Conservation (phyloP, 495 filamentous ascomycete genomes). For the Penicillium canariense region DNA sequence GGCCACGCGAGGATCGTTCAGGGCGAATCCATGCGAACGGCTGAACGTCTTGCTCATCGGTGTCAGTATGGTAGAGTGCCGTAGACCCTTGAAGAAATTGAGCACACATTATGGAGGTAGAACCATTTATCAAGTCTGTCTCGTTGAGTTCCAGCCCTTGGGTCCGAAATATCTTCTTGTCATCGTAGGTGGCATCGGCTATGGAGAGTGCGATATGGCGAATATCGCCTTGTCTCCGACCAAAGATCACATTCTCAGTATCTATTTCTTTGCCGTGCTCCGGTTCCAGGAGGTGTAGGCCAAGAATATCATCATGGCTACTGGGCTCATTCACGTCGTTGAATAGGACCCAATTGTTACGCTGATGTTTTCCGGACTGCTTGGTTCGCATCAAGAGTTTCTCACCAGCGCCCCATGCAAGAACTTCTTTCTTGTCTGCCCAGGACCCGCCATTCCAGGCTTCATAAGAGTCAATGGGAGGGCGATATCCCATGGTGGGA, state of each 20-base stretch:
- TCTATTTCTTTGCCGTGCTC: slow-evolving; percentile 27
- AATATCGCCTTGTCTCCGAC: slow-evolving; percentile 40
- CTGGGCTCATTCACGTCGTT: slow-evolving; percentile 48
- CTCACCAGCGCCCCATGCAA: slow-evolving; percentile 62
- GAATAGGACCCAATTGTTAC: slow-evolving; percentile 50
- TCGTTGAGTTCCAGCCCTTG: slow-evolving; percentile 28
- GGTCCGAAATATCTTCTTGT: slow-evolving; percentile 35
- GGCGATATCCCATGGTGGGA: slow-evolving; percentile 64
- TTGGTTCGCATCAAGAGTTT: slow-evolving; percentile 51
- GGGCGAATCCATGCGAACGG: slow-evolving; percentile 38
- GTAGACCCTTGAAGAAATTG: slow-evolving; percentile 44
- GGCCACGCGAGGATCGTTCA: slow-evolving; percentile 32
- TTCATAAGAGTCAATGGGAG: slow-evolving; percentile 61
- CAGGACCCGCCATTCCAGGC: slow-evolving; percentile 50
- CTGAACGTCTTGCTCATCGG: slow-evolving; percentile 27
- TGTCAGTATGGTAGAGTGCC: slow-evolving; percentile 45
- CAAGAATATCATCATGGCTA: slow-evolving; percentile 64
- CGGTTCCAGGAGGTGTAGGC: slow-evolving; percentile 51
- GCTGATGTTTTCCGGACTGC: slow-evolving; percentile 18
- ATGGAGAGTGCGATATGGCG: slow-evolving; percentile 36
- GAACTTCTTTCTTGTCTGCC: slow-evolving; percentile 53
- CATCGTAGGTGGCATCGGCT: slow-evolving; percentile 21
- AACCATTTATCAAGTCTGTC: slow-evolving; percentile 31
- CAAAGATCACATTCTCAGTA: slow-evolving; percentile 40
- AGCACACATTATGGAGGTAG: slow-evolving; percentile 44